Evolutionary conservation across 1,284 basidiomycete species (phyloP).

Genomic region (Ceratobasidium papillatum): DNA sequence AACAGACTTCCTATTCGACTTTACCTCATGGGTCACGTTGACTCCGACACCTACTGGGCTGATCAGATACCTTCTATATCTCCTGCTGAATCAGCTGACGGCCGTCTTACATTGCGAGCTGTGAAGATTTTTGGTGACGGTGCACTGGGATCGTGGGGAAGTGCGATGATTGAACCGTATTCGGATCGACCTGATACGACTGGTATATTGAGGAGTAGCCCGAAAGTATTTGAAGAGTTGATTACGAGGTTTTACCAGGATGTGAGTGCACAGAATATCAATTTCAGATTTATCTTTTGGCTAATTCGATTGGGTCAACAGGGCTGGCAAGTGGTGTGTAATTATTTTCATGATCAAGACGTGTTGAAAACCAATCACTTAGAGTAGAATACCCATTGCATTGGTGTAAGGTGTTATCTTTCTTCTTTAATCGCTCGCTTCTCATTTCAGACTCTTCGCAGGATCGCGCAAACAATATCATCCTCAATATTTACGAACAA

Average conservation of each 20-base stretch:
- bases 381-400: slow-evolving; percentile 83
- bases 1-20: slow-evolving; percentile 60
- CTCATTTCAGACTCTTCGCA: neutral
- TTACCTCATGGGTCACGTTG: slow-evolving; percentile 76
- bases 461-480: slow-evolving; percentile 84
- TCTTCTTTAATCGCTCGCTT: neutral
- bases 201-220: slow-evolving; percentile 72
- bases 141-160: slow-evolving; percentile 91
- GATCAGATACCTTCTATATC: slow-evolving; percentile 54
- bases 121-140: slow-evolving; percentile 88
- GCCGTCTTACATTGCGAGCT: slow-evolving; percentile 72
- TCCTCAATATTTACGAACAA: slow-evolving; percentile 81
- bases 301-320: slow-evolving; percentile 37
- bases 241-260: slow-evolving; percentile 73
- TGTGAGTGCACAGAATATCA: slow-evolving; percentile 59
- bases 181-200: slow-evolving; percentile 74
- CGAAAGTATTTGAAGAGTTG: slow-evolving; percentile 62
- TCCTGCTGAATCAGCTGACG: slow-evolving; percentile 63
- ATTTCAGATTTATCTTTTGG: slow-evolving; percentile 3
- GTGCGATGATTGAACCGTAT: slow-evolving; percentile 87
- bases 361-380: neutral
- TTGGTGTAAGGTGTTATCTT: slow-evolving; percentile 60
- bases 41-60: slow-evolving; percentile 72
- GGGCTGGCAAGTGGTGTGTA: slow-evolving; percentile 56
- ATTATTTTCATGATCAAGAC: neutral